Conservation (phyloP, 768 basidiomycete genomes). For the Agaricus bisporus region DNA sequence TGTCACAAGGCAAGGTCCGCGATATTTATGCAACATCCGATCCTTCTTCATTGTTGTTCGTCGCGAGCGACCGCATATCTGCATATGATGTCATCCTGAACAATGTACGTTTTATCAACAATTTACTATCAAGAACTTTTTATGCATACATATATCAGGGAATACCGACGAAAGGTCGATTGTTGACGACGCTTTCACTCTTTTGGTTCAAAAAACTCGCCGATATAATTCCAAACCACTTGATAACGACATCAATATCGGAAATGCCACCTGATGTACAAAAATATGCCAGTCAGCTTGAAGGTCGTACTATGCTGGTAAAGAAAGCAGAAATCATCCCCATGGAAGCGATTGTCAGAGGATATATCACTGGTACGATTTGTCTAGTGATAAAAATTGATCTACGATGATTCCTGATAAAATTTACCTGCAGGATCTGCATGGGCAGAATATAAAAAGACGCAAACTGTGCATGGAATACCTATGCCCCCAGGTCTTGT, state of each 20-base stretch:
- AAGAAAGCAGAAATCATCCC: constrained; percentile 83
- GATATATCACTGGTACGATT: constrained; percentile 83
- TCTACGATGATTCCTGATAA: background rate
- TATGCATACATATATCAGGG: constrained; percentile 50
- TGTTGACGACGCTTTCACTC: constrained; percentile 84
- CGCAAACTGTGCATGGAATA: constrained; percentile 85
- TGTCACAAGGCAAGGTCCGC: constrained; percentile 93
- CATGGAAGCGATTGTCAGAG: constrained; percentile 92
- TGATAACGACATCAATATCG: constrained; percentile 70
- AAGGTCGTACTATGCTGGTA: constrained; percentile 88
- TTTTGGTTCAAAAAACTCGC: constrained; percentile 92
- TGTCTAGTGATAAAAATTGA: background rate
- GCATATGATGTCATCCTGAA: constrained; percentile 94
- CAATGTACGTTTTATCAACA: constrained; percentile 55
- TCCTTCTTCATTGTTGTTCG: constrained; percentile 74
- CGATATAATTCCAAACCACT: constrained; percentile 82
- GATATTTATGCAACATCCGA: constrained; percentile 84
- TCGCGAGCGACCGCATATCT: constrained; percentile 93
- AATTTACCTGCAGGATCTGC: constrained; percentile 68
- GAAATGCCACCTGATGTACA: constrained; percentile 80
- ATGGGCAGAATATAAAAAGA: constrained; percentile 89
- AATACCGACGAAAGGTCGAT: constrained; percentile 88
- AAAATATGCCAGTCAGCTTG: constrained; percentile 69
- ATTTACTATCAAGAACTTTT: background rate
- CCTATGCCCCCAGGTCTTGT: constrained; percentile 63